Evolutionary conservation across 345 rosid species (phyloP), one percentile per base, ranked within the genome.

Genomic region (Brassica nigra): DNA sequence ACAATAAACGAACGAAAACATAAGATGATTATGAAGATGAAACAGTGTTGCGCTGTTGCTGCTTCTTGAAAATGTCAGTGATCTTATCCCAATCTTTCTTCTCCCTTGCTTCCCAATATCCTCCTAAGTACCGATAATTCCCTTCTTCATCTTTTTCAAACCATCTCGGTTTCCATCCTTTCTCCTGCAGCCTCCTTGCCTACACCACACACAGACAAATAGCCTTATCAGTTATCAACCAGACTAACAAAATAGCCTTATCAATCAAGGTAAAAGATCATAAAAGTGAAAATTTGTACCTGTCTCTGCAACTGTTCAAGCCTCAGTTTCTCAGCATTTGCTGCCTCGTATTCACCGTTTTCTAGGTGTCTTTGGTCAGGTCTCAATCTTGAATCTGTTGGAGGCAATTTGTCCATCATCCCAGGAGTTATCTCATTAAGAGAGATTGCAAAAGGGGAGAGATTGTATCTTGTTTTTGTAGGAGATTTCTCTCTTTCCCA

Each of bases 131-230:
- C 2, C 82, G 89, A 75, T 96, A 96, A 80, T 93, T 90, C 16
- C 97, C 95, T 68, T 93, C 98, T 74, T 90, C 95, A 14, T 90
- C 98, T 70, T 89, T 92, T 9, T 42, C 73, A 65, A 93, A 96
- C 99, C 99, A 96, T 74, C 95, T 87, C 10, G 98, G 98, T 76
- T 86, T 97, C 99, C 99, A 96, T 20, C 99, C 99, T 70, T 92
- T 91, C 83, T 96, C 99, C 89, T 96, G 98, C 80, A 96, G 47
- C 80, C 86, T 93, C 85, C 99, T 92, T 78, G 98, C 99, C 99
- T 93, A 88, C 68, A 78, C 29, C 68, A 70, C 42, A 30, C 5
- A 27, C 18, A 18, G 18, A 18, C 18, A 18, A 18, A 18, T 18
- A 18, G 18, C 18, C 18, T 18, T 18, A 18, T 18, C 18, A 18